These are phyloP conservation scores for Xylaria sp. DNA, from an alignment of 2,329 filamentous ascomycete genomes.

Conservation along the genomic window DNA sequence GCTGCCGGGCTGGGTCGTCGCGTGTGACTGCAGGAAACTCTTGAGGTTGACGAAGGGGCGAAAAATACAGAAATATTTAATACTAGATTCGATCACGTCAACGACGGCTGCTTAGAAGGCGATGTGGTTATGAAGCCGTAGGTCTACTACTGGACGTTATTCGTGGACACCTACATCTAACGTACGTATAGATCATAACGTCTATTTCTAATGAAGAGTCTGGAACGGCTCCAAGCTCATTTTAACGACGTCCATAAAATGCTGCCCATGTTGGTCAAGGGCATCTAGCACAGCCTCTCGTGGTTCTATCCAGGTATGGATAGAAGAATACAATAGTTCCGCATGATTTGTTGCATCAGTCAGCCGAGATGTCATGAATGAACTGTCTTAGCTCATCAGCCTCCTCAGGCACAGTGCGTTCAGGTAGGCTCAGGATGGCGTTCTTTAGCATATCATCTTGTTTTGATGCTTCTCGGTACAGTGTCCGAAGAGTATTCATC, in stretches of 20 bases:
- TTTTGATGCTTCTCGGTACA: constrained; percentile 56
- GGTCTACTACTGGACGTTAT: neutral
- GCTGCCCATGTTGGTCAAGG: neutral
- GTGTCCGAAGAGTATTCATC: constrained; percentile 51
- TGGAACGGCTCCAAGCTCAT: neutral
- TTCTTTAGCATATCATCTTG: constrained; percentile 53
- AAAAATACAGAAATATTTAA: neutral
- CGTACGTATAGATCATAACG: constrained; percentile 1
- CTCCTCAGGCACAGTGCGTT: constrained; percentile 63
- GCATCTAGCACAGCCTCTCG: constrained; percentile 13
- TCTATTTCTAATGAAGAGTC: neutral
- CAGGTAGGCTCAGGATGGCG: constrained; percentile 56
- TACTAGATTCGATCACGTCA: constrained; percentile 15
- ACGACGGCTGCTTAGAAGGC: constrained; percentile 10
- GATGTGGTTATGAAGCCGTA: constrained; percentile 5
- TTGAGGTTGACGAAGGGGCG: too few species aligned
- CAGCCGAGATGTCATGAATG: constrained; percentile 53
- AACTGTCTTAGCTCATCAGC: constrained; percentile 59
- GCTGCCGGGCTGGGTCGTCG: neutral
- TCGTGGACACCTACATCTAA: constrained; percentile 16
- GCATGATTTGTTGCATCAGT: constrained; percentile 40
- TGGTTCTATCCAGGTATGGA: neutral
- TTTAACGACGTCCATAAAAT: neutral
- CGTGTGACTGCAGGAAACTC: neutral
- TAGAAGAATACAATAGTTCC: neutral